Base-by-base conservation (phyloP, 2,329 filamentous ascomycete species). In the Neonectria punicea region DNA sequence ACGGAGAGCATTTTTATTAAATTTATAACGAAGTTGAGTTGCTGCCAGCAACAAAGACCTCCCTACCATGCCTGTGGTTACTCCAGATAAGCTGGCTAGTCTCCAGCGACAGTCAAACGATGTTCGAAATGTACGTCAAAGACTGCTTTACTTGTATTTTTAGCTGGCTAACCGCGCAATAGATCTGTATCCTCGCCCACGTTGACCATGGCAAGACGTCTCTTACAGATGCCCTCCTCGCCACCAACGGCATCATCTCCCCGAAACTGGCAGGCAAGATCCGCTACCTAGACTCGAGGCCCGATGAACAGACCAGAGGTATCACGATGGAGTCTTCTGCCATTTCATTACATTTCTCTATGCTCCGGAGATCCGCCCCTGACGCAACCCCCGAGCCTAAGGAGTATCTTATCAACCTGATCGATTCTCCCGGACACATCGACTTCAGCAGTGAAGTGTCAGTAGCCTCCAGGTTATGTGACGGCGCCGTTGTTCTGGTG, bases 251-350 rank as follows among this genome's bases (percentile, higher is more conserved):
- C 83, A 98, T 99, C 83, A 99, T 99, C 76, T 98, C 96, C 32
- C 93, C 95, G 61, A 98, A 98, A 79, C 86, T 98, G 76, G 96
- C 96, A 61, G 96, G 96, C 79, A 98, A 98, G 85, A 97, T 99
- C 80, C 92, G 96, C 71, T 99, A 98, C 76, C 89, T 99, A 64
- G 96, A 99, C 82, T 98, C 96, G 22, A 87, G 96, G 47, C 95
- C 95, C 1, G 96, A 99, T 80, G 96, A 99, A 80, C 96, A 99
- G 81, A 87, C 93, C 16, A 91, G 96, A 70, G 96, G 96, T 61
- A 99, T 99, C 76, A 99, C 96, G n/a, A 99, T 99, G 96, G 96
- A 99, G 80, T 98, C 96, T 0, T 98, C 95, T 6, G 96, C 96
- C 67, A 99, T 99, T 69, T 98, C 96, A 0, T 85, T 99, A 36